phyloP scores from a whole-genome alignment of 768 basidiomycete genomes.

The Mycena venus region DNA sequence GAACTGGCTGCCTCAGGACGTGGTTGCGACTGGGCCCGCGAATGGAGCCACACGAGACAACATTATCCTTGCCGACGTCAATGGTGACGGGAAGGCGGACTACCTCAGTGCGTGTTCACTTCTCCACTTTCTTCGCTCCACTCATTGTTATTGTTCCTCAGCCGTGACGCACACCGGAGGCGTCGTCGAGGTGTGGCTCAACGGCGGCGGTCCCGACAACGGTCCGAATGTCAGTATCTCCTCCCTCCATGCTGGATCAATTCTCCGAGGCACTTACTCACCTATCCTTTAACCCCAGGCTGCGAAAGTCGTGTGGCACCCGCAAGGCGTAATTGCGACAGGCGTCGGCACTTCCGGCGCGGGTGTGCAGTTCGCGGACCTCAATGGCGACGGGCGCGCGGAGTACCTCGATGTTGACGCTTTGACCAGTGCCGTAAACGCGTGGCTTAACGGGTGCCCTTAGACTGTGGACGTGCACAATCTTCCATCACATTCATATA shows the following conservation, averaged over 20 bases:
- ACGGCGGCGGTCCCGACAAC: conserved; percentile 1
- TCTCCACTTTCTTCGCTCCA: neutral
- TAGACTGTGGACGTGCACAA: neutral
- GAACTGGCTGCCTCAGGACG: neutral
- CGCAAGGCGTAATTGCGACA: conserved; percentile 10
- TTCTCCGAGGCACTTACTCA: no score
- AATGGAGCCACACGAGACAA: neutral
- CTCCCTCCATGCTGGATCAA: no score
- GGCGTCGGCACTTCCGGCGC: conserved; percentile 3
- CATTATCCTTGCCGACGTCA: neutral
- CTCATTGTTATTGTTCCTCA: neutral
- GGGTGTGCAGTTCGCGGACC: conserved; percentile 12
- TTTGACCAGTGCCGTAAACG: neutral
- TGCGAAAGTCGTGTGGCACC: conserved; percentile 2
- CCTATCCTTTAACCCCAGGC: neutral
- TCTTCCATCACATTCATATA: no score
- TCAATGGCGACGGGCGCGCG: conserved; percentile 1
- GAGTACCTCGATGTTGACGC: conserved; percentile 4
- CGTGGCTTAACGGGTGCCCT: conserved; percentile 1
- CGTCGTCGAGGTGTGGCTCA: neutral
- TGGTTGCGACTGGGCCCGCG: conserved; percentile 1
- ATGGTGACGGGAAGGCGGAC: conserved; percentile 6
- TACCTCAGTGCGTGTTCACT: neutral
- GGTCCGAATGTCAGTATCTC: neutral
- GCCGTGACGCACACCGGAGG: conserved; percentile 4